Evolutionary conservation across 345 rosid genomes (phyloP), one percentile per base, ranked within the genome.

Genomic region (Durio zibethinus): DNA sequence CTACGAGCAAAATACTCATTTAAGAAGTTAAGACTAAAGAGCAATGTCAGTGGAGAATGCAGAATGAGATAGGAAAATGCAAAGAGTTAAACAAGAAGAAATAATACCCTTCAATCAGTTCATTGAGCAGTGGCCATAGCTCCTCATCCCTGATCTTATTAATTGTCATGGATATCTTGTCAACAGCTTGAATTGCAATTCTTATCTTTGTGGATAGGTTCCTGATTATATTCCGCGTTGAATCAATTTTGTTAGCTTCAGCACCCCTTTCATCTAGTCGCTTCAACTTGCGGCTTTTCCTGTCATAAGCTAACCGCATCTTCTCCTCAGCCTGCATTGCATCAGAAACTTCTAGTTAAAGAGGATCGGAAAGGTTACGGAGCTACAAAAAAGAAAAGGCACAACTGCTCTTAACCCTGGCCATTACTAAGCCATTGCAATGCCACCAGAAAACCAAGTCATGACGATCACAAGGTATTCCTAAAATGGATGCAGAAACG

Each of bases 101-200:
- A 70, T 48, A 83, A 74, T 89, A 97, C 99, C 97, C 99, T 78
- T 87, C 87, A 76, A 97, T 94, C 80, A 97, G 86, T 79, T 91
- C 97, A 77, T 87, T 86, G 2, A 94, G 83, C 57, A 91, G 98
- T 3, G 98, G 99, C 97, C 98, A 97, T 5, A 97, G 83, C 77
- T 97, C 99, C 83, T 94, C 99, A 23, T 97, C 98, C 80, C 97
- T 89, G 62, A 94, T 94, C 90, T 89, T 97, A 81, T 86, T 97
- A 75, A 97, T 88, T 0, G 90, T 91, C 47, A 88, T 84, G 1
- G 99, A 92, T 74, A 90, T 87, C 86, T 86, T 97, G 79, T 97
- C 97, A 5, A 97, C 97, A 59, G 90, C 88, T 57, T 97, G 93
- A 88, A 97, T 91, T 62, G 98, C 91, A 74, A 97, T 91, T 78